A percentile compares a stretch with the other conserved stretches of the same genome.
Conservation (phyloP, 2,329 filamentous ascomycete species). For the Talaromyces piceae region DNA sequence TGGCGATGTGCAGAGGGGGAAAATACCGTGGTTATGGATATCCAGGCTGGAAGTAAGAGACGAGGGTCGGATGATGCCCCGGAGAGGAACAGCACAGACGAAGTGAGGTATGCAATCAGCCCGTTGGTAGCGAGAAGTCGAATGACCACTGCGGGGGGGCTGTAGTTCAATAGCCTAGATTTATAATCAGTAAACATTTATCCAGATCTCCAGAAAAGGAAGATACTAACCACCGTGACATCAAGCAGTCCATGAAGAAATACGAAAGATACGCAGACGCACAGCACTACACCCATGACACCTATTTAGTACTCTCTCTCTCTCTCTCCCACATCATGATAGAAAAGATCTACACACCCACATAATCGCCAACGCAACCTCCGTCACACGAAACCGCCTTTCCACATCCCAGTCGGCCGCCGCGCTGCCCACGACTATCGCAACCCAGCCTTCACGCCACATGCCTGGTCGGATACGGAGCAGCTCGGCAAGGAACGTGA, state of each 20-base stretch:
- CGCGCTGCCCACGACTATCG: constrained; percentile 30
- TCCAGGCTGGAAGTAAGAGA: constrained; percentile 68
- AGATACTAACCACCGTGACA: constrained; percentile 64
- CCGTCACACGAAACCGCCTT: constrained; percentile 52
- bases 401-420: constrained; percentile 38
- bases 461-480: constrained; percentile 42
- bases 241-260: constrained; percentile 77
- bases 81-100: constrained; percentile 61
- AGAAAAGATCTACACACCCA: constrained; percentile 51
- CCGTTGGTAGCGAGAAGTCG: constrained; percentile 69
- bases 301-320: constrained; percentile 8
- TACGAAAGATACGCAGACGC: constrained; percentile 72
- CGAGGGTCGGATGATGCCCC: constrained; percentile 64
- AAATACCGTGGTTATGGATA: constrained; percentile 64
- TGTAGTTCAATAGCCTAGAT: constrained; percentile 74
- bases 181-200: constrained; percentile 2
- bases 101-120: constrained; percentile 67
- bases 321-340: background rate
- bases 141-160: constrained; percentile 67
- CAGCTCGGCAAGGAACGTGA: constrained; percentile 61
- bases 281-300: constrained; percentile 50
- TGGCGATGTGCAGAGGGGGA: background rate
- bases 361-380: constrained; percentile 64
- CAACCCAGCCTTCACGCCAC: constrained; percentile 35
- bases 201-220: background rate